Conservation (phyloP, 768 basidiomycete species). For the Termitomyces sp. region DNA sequence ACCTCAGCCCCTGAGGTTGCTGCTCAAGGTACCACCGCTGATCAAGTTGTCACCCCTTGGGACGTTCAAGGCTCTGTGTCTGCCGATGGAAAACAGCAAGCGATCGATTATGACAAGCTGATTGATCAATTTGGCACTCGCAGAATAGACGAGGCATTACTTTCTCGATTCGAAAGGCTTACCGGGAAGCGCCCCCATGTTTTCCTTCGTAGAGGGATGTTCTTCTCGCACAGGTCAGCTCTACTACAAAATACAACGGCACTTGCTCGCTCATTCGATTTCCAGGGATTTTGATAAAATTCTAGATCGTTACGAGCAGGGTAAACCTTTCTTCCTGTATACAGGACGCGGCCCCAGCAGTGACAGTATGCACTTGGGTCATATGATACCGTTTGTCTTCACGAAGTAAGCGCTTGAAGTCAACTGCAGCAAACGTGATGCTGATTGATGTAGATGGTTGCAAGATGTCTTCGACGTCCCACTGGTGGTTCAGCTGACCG, state of each 20-base stretch:
- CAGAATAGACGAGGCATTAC: conserved; percentile 64
- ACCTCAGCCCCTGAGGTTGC: neutral
- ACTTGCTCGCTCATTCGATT: neutral
- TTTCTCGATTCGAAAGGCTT: conserved; percentile 86
- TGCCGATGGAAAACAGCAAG: conserved; percentile 83
- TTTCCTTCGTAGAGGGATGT: conserved; percentile 86
- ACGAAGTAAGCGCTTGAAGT: conserved; percentile 65
- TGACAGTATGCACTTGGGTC: conserved; percentile 96
- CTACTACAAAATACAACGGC: neutral
- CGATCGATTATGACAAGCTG: conserved; percentile 96
- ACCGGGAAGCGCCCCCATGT: conserved; percentile 88
- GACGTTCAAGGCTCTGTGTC: conserved; percentile 92
- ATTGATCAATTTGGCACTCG: conserved; percentile 92
- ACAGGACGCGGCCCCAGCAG: conserved; percentile 96
- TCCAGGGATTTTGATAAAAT: conserved; percentile 88
- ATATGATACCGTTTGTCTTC: conserved; percentile 96
- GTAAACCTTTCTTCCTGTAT: conserved; percentile 97
- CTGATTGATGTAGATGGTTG: conserved; percentile 63
- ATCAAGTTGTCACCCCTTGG: conserved; percentile 94
- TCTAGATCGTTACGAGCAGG: conserved; percentile 91
- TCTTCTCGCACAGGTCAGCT: conserved; percentile 93
- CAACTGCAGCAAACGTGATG: neutral
- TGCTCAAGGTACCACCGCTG: conserved; percentile 19
- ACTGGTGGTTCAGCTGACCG: conserved; percentile 92
- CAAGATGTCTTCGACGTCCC: conserved; percentile 96